These are phyloP conservation scores for Aspergillus tamarii DNA, from an alignment of 2,329 filamentous ascomycete genomes.

Conservation along the genomic window DNA sequence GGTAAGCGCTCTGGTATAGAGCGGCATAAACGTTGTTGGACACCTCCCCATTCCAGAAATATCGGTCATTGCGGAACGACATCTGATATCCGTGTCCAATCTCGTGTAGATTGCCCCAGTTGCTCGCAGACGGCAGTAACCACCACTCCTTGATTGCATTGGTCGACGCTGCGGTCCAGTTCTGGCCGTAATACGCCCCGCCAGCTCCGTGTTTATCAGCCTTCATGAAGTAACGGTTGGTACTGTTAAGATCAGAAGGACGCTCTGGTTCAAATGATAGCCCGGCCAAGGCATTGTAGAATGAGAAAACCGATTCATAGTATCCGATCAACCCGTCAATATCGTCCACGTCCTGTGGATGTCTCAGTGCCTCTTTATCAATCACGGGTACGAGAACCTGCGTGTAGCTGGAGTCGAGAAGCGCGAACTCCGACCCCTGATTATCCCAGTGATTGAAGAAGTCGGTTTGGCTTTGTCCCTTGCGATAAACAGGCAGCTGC, in stretches of 20 bases:
- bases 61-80: neutral
- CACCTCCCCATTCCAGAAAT: neutral
- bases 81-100: constrained; percentile 1
- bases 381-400: neutral
- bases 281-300: neutral
- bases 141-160: neutral
- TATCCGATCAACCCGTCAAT: neutral
- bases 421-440: neutral
- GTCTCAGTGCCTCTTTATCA: neutral
- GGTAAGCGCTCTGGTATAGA: neutral
- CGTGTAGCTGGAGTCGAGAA: neutral
- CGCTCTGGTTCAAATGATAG: neutral
- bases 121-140: neutral
- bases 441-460: neutral
- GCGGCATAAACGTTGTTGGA: neutral
- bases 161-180: neutral
- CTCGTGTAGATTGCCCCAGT: neutral
- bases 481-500: neutral
- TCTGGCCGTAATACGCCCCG: neutral
- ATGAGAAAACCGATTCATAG: neutral
- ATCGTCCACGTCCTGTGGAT: neutral
- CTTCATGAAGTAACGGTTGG: neutral
- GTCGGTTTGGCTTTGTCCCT: neutral
- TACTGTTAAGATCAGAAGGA: neutral
- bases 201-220: neutral